Base-by-base conservation (phyloP, 176 grass and related monocot species). In the Tillandsia leiboldiana region DNA sequence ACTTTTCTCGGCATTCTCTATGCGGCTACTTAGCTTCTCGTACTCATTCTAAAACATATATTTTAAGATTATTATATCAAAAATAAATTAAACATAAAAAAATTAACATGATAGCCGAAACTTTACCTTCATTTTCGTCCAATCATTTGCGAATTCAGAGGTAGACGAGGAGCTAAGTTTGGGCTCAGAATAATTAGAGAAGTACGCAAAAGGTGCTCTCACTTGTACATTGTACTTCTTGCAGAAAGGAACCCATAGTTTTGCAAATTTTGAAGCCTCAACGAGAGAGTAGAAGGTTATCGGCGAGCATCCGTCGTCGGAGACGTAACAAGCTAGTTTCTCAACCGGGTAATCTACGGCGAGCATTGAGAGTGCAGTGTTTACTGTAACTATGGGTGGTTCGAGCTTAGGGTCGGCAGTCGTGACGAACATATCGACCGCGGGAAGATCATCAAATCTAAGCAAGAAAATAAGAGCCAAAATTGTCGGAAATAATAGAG, bases 351-450 rank as follows among this genome's bases (percentile, higher is more conserved):
- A 90, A 18, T 90, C 87, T 17, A 86, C 23, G 8, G 87, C 76
- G 11, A 90, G 76, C 51, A 90, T 66, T 12, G 87, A 85, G 58
- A 90, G 83, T 58, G 85, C 87, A 8, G 83, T 90, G 83, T 90
- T 80, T 50, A 56, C 80, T 2, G 87, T 90, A 52, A 86, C 65
- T 58, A 71, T 2, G 48, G 87, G 83, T 8, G 83, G 79, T 71
- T 90, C 87, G 22, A 83, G 58, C 65, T 0, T 65, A 26, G 87
- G 79, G 58, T 86, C 87, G 4, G 80, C 83, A 17, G 83, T 90
- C 11, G 83, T 90, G 33, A 90, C 79, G 64, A 90, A 86, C 83
- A 90, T 67, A 73, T 90, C 87, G 62, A 90, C 73, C 7, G 73
- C 71, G 26, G 82, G 82, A 7, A 89, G 75, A 49, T 85, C 79